These are phyloP conservation scores for Pelargonium myrrhifolium DNA, from an alignment of 441 rosid species.

Conservation along the genomic window DNA sequence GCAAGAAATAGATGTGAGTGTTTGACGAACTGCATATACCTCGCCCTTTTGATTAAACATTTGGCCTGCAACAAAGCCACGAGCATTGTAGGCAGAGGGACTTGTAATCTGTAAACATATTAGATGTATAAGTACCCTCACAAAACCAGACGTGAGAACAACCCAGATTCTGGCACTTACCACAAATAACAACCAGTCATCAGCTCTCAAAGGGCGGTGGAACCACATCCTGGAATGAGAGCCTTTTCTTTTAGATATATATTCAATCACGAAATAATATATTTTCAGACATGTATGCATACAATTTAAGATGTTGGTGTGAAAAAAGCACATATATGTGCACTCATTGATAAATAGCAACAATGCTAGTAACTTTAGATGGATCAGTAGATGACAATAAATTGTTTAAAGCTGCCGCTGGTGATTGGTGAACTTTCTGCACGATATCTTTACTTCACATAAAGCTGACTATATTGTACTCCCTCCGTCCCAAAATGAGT, in stretches of 20 bases:
- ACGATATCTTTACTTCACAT: not conserved
- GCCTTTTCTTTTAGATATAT: not conserved
- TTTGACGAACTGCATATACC: slow-evolving; percentile 33
- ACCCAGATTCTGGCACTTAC: slow-evolving; percentile 28
- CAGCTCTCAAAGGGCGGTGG: slow-evolving; percentile 75
- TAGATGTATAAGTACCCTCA: slow-evolving; percentile 7
- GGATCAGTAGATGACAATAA: not conserved
- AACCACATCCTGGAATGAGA: slow-evolving; percentile 69
- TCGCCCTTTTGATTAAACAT: slow-evolving; percentile 78
- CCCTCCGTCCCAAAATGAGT: too few species aligned
- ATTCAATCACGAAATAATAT: not conserved
- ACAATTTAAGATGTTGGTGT: not conserved
- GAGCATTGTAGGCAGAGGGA: slow-evolving; percentile 51
- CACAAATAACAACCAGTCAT: slow-evolving; percentile 84
- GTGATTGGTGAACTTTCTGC: not conserved
- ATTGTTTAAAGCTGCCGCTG: too few species aligned
- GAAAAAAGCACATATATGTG: not conserved
- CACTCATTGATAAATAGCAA: not conserved
- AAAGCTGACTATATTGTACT: too few species aligned
- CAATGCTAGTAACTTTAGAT: not conserved
- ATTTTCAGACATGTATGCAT: not conserved
- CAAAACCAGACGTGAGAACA: slow-evolving; percentile 6
- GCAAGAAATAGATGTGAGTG: not conserved
- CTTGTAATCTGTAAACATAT: slow-evolving; percentile 42
- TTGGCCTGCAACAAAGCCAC: slow-evolving; percentile 69